These are phyloP conservation scores for Pleurotus platypus DNA, from an alignment of 768 basidiomycete species.

Conservation along the genomic window DNA sequence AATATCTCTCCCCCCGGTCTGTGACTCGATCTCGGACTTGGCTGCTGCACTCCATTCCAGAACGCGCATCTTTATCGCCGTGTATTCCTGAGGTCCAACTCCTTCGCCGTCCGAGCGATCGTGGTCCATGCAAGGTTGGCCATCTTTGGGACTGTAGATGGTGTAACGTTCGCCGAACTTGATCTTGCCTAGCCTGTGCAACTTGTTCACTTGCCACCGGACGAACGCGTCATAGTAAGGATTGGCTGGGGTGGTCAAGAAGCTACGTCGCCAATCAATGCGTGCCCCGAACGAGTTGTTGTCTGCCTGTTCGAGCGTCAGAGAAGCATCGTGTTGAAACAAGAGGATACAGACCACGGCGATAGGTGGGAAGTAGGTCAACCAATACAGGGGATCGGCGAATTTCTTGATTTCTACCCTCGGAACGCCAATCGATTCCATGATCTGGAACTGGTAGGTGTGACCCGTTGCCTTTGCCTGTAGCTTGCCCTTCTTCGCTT, in stretches of 20 bases:
- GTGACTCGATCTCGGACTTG: constrained; percentile 56
- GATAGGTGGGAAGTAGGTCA: constrained; percentile 93
- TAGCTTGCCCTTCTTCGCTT: constrained; percentile 95
- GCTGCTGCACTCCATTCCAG: constrained; percentile 77
- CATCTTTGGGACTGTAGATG: constrained; percentile 97
- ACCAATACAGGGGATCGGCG: constrained; percentile 92
- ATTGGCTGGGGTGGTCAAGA: constrained; percentile 93
- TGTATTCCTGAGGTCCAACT: constrained; percentile 93
- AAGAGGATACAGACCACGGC: constrained; percentile 39
- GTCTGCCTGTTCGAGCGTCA: constrained; percentile 36
- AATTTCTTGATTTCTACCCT: constrained; percentile 91
- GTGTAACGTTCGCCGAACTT: constrained; percentile 99
- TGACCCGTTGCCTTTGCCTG: constrained; percentile 90
- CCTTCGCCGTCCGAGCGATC: constrained; percentile 95
- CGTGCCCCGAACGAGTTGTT: constrained; percentile 88
- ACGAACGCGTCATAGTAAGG: constrained; percentile 98
- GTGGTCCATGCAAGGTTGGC: constrained; percentile 99
- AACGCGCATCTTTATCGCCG: constrained; percentile 92
- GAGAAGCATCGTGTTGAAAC: too few species aligned
- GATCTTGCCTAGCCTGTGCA: constrained; percentile 84
- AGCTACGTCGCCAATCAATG: constrained; percentile 94
- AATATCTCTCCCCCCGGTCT: constrained; percentile 76
- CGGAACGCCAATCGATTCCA: constrained; percentile 91
- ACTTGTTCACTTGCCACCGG: constrained; percentile 96
- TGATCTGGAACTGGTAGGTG: constrained; percentile 98